phyloP scores from a whole-genome alignment of 2,329 filamentous ascomycete species.

The Chaetomiaceae sp. region DNA sequence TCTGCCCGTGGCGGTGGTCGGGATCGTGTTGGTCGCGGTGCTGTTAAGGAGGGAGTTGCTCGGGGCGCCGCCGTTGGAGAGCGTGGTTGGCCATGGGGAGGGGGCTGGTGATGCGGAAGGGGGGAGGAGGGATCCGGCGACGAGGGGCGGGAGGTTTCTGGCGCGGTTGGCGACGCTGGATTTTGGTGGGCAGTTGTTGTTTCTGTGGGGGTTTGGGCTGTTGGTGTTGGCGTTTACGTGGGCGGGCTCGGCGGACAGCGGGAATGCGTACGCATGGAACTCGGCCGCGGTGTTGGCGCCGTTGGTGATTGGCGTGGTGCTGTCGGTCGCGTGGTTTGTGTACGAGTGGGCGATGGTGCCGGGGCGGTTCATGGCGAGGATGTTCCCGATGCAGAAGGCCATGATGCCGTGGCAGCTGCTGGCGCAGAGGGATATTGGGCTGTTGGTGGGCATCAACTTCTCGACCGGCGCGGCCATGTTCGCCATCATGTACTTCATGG shows the following conservation, averaged over 20 bases:
- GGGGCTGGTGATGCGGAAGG: not conserved
- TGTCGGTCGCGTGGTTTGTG: conserved; percentile 38
- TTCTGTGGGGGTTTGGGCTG: conserved; percentile 48
- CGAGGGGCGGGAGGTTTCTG: conserved; percentile 28
- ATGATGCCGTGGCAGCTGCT: conserved; percentile 61
- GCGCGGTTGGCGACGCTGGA: conserved; percentile 50
- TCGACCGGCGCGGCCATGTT: conserved; percentile 51
- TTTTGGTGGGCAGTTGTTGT: conserved; percentile 49
- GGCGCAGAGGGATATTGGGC: conserved; percentile 48
- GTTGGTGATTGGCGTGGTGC: conserved; percentile 39
- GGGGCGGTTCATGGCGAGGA: conserved; percentile 38
- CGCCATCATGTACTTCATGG: conserved; percentile 58
- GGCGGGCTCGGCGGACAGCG: too few species aligned
- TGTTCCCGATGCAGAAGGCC: conserved; percentile 49
- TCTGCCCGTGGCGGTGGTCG: conserved; percentile 48
- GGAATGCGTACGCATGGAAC: conserved; percentile 46
- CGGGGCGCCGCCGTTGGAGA: conserved; percentile 35
- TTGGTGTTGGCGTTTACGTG: conserved; percentile 50
- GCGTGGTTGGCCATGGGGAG: not conserved
- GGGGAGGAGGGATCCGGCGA: conserved; percentile 18
- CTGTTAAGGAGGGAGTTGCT: conserved; percentile 54
- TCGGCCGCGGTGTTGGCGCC: conserved; percentile 44
- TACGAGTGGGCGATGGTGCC: conserved; percentile 52
- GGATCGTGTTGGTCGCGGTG: conserved; percentile 48
- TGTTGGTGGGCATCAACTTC: conserved; percentile 59